Evolutionary conservation across 225 moss, liverwort and hornwort genomes (phyloP).

Genomic region (Pleurozium schreberi): DNA sequence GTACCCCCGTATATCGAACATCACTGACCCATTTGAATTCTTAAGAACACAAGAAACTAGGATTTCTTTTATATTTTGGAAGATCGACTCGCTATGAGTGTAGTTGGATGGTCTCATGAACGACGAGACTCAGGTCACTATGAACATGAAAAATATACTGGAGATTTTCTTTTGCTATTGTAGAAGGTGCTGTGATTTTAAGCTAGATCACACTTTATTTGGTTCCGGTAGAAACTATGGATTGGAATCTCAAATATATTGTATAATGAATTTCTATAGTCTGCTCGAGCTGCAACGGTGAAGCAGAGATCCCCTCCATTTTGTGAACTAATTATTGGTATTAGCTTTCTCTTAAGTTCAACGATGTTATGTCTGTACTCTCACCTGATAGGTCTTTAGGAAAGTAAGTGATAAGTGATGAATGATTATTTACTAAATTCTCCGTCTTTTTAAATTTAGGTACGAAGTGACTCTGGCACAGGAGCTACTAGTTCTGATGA

Average conservation of each 20-base stretch:
- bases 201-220: not conserved
- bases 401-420: not conserved
- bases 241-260: not conserved
- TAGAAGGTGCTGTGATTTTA: not conserved
- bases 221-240: not conserved
- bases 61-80: not conserved
- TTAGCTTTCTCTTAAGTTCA: not conserved
- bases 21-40: not conserved
- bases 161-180: not conserved
- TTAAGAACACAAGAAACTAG: not conserved
- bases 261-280: not conserved
- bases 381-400: not conserved
- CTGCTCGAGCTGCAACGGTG: conserved; percentile 1
- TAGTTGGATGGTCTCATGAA: not conserved
- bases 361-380: not conserved
- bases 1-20: not conserved
- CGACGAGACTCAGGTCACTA: not conserved
- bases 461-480: conserved; percentile 78
- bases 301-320: not conserved
- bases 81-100: not conserved
- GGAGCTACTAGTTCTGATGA: conserved; percentile 74
- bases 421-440: not conserved
- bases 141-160: not conserved
- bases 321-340: not conserved
- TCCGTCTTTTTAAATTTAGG: conserved; percentile 22